phyloP scores from a whole-genome alignment of 495 filamentous ascomycete genomes.

The Stereocaulon alpinum region DNA sequence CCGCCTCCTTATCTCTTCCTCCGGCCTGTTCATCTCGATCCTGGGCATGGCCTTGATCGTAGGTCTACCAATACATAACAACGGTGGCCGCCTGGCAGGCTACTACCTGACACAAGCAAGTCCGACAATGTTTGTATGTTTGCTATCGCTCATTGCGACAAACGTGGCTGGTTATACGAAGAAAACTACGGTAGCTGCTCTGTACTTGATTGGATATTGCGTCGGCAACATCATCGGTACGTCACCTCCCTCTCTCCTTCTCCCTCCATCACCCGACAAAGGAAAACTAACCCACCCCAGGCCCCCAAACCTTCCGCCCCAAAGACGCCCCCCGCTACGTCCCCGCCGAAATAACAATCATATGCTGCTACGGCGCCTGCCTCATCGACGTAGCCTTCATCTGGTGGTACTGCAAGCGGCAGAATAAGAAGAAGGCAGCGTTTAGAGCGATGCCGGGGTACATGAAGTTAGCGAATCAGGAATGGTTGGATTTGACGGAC shows the following conservation, averaged over 20 bases:
- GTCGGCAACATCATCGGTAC: slow-evolving; percentile 48
- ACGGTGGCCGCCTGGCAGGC: slow-evolving; percentile 48
- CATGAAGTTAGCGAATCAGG: slow-evolving; percentile 57
- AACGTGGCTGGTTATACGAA: slow-evolving; percentile 68
- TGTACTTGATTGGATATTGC: slow-evolving; percentile 61
- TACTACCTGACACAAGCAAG: slow-evolving; percentile 54
- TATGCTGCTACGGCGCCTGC: slow-evolving; percentile 51
- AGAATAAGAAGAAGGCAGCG: slow-evolving; percentile 53
- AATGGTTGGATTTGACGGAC: slow-evolving; percentile 52
- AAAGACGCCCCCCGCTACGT: slow-evolving; percentile 51
- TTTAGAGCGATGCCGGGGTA: slow-evolving; percentile 46
- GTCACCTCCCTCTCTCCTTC: slow-evolving; percentile 6
- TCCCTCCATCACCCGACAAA: background rate
- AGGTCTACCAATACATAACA: slow-evolving; percentile 48
- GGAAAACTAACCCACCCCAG: slow-evolving; percentile 23
- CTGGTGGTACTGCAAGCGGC: slow-evolving; percentile 46
- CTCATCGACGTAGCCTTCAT: slow-evolving; percentile 50
- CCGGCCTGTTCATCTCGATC: slow-evolving; percentile 31
- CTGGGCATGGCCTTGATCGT: slow-evolving; percentile 57
- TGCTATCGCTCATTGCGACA: slow-evolving; percentile 46
- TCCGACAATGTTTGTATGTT: slow-evolving; percentile 48
- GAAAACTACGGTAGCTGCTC: slow-evolving; percentile 60
- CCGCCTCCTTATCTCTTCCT: slow-evolving; percentile 30
- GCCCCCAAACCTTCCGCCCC: slow-evolving; percentile 50
- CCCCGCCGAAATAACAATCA: slow-evolving; percentile 57